Conservation (phyloP, 176 grass and related monocot species). For the Ensete glaucum region DNA sequence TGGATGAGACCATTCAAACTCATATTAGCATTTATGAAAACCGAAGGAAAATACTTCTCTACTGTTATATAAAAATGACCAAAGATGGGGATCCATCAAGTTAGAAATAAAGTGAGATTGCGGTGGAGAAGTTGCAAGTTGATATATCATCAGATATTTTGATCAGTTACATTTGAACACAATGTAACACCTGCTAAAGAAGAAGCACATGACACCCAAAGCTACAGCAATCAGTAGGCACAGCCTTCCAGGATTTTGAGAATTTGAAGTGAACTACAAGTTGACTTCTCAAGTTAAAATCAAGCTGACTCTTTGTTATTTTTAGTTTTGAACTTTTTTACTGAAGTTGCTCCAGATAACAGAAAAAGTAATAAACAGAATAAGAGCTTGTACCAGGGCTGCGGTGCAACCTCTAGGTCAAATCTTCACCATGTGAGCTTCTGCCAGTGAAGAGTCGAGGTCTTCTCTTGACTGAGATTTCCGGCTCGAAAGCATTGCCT, state of each 20-base stretch:
- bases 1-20: neutral
- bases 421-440: conserved; percentile 68
- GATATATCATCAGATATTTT: neutral
- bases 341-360: neutral
- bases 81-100: neutral
- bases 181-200: neutral
- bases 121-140: neutral
- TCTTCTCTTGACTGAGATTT: conserved; percentile 95
- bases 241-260: no score
- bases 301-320: neutral
- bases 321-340: neutral
- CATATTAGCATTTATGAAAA: neutral
- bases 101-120: neutral
- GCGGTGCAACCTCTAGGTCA: conserved; percentile 18
- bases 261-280: no score
- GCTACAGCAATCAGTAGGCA: no score
- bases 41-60: neutral
- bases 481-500: conserved; percentile 82
- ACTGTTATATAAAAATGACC: neutral
- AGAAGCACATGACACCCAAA: neutral
- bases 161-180: neutral
- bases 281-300: neutral
- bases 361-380: neutral
- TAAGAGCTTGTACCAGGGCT: conserved; percentile 8
- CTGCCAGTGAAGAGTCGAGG: conserved; percentile 62